phyloP scores from a whole-genome alignment of 1,284 basidiomycete genomes.

The Cutaneotrichosporon sp. region DNA sequence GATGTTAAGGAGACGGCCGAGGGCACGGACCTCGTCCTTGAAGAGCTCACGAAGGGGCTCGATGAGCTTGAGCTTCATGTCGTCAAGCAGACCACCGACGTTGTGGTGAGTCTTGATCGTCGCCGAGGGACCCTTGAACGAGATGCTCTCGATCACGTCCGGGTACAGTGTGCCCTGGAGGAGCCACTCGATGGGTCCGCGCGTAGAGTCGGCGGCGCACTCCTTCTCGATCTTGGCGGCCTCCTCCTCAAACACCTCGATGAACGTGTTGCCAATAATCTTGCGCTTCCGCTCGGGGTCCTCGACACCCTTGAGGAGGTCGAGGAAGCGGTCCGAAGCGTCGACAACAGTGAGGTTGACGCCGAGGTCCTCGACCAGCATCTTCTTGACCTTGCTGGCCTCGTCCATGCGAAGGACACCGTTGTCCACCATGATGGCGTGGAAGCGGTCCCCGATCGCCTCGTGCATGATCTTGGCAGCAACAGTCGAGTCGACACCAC shows the following conservation, averaged over 20 bases:
- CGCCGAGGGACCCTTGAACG: conserved; percentile 98
- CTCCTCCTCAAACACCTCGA: conserved; percentile 94
- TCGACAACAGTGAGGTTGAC: conserved; percentile 96
- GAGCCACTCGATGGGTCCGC: conserved; percentile 94
- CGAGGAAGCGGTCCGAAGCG: conserved; percentile 89
- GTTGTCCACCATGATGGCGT: conserved; percentile 99
- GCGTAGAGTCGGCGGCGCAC: conserved; percentile 66
- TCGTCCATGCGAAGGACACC: conserved; percentile 93
- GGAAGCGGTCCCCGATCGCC: conserved; percentile 97
- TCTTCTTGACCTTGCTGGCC: conserved; percentile 87
- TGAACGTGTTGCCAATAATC: conserved; percentile 99
- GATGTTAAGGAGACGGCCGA: conserved; percentile 87
- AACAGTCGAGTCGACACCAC: conserved; percentile 96
- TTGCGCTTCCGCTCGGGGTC: conserved; percentile 98
- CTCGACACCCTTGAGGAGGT: conserved; percentile 82
- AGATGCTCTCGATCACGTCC: conserved; percentile 98
- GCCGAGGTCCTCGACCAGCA: conserved; percentile 90
- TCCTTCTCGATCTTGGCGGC: conserved; percentile 81
- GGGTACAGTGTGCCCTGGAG: conserved; percentile 99
- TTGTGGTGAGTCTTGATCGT: conserved; percentile 99
- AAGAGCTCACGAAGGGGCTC: conserved; percentile 97
- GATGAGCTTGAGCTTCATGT: conserved; percentile 99
- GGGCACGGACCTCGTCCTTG: conserved; percentile 96
- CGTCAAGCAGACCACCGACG: conserved; percentile 90
- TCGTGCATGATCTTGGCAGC: conserved; percentile 99